Evolutionary conservation across 139 green algal species (phyloP).

Genomic region (Volvox reticuliferus): DNA sequence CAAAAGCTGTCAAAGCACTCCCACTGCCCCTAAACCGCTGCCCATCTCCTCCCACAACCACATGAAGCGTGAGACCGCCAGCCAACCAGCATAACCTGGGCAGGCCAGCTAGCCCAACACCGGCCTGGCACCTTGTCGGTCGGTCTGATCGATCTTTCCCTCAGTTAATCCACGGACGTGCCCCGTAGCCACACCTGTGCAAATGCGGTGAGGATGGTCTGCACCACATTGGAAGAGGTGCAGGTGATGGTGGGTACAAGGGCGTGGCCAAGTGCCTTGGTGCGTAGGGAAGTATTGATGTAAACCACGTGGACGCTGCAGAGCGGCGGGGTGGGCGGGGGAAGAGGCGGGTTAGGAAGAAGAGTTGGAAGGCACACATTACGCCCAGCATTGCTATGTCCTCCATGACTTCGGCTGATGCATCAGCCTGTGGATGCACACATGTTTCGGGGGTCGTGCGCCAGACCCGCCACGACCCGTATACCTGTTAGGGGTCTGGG

Average conservation of each 20-base stretch:
- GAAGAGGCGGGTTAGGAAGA: neutral
- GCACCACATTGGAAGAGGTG: conserved; percentile 98
- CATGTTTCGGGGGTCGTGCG: too few species aligned
- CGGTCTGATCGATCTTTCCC: neutral
- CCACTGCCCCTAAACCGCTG: too few species aligned
- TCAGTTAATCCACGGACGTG: neutral
- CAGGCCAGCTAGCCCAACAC: too few species aligned
- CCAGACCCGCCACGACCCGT: neutral
- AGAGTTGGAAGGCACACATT: neutral
- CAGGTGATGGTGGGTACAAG: conserved; percentile 98
- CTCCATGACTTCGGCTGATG: too few species aligned
- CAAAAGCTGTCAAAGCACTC: too few species aligned
- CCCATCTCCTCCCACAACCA: too few species aligned
- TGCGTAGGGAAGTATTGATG: conserved; percentile 98
- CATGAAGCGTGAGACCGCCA: too few species aligned
- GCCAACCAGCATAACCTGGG: too few species aligned
- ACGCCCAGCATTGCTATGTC: too few species aligned
- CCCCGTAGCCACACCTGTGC: conserved; percentile 69
- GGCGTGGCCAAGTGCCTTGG: conserved; percentile 88
- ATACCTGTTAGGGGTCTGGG: conserved; percentile 24
- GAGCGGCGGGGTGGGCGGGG: neutral
- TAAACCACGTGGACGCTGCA: conserved; percentile 95
- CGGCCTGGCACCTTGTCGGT: too few species aligned
- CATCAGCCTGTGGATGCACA: too few species aligned
- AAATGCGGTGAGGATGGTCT: conserved; percentile 95